Evolutionary conservation across 495 filamentous ascomycete species (phyloP), one percentile per base, ranked within the genome.

Genomic region (Cryomyces minteri): DNA sequence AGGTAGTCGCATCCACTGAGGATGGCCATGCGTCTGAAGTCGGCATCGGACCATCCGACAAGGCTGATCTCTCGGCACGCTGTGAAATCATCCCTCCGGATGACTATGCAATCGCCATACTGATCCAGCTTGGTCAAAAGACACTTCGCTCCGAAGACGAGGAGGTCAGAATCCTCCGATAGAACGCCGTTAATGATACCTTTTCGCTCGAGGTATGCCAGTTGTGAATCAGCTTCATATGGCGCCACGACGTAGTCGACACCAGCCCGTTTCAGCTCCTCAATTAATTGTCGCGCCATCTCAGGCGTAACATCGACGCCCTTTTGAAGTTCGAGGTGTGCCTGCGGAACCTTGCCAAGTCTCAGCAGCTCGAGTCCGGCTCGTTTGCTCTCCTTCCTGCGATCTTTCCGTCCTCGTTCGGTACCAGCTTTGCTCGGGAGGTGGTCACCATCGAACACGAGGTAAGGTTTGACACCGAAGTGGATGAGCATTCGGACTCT

Each of bases 1-100:
- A 96, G 70, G 61, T 99, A 99, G 58, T 99, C 92, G 60, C 92
- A 99, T n/a, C 92, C 92, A 58, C 86, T 94, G 18, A 99, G 58
- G 44, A 99, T 96, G 43, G 88, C 86, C 92, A 99, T 99, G 18
- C 71, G 77, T 41, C 92, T 72, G 54, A 99, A 99, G 46, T 95
- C 83, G 5, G 66, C 68, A 60, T 95, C 85, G 4, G 82, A 80
- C 88, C 90, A 99, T 10, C 87, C 88, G 9, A 84, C 79, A 12
- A 99, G 62, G 43, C 77, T 92, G 37, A 96, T 73, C 47, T 94
- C 88, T 39, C 80, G 79, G 48, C 86, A 92, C 37, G 80, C 77
- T 32, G 82, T 80, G 52, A 99, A 96, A 50, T 94, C 80, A 0
- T 70, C 74, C 12, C 88, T 78, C 57, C 82, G 83, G 51, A 99